phyloP scores from a whole-genome alignment of 345 rosid genomes.

The Mallotus nudiflorus region DNA sequence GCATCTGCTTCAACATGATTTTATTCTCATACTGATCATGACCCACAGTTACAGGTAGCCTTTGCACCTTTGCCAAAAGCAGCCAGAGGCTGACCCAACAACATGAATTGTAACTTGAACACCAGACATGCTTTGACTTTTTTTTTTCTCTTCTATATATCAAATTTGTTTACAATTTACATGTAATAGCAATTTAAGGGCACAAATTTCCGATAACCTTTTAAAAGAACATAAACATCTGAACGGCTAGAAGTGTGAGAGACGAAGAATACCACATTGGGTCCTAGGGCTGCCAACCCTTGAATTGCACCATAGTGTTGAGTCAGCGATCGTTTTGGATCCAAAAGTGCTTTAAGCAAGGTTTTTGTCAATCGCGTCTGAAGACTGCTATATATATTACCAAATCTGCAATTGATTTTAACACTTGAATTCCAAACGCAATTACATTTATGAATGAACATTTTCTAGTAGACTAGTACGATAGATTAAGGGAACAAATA shows the following conservation, averaged over 20 bases:
- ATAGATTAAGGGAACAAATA: conserved; percentile 7
- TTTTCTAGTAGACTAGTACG: background rate
- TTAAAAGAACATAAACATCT: background rate
- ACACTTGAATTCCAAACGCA: conserved; percentile 10
- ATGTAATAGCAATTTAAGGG: background rate
- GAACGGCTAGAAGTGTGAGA: background rate
- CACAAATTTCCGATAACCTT: background rate
- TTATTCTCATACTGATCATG: background rate
- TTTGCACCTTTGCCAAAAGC: background rate
- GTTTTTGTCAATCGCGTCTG: conserved; percentile 93
- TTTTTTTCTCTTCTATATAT: background rate
- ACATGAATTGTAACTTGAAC: background rate
- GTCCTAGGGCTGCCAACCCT: conserved; percentile 90
- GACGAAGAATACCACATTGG: conserved; percentile 68
- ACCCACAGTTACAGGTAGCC: background rate
- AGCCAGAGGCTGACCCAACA: background rate
- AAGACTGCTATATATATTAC: conserved; percentile 70
- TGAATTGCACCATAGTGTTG: conserved; percentile 97
- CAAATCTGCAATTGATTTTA: conserved; percentile 57
- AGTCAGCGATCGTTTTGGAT: conserved; percentile 79
- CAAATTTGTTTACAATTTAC: background rate
- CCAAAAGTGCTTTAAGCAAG: conserved; percentile 80
- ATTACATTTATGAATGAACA: background rate
- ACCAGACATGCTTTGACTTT: background rate
- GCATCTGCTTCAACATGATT: background rate